Percentiles rank a stretch among this genome's conserved stretches.
Evolutionary conservation across 1,284 basidiomycete genomes (phyloP).

Genomic region (Tausonia pullulans): DNA sequence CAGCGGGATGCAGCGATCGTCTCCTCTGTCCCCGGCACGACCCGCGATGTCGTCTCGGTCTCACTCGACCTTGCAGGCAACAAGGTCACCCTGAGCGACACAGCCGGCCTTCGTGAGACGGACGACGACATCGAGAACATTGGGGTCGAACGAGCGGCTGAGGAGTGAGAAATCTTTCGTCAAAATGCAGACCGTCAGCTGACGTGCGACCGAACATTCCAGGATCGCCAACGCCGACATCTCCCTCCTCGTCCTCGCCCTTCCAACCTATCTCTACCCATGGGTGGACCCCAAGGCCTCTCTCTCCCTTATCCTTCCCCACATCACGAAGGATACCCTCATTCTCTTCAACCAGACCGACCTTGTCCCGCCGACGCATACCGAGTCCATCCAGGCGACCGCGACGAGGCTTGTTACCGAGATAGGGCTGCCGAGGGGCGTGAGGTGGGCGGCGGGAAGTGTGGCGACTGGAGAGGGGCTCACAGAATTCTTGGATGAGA

Average conservation of each 20-base stretch:
- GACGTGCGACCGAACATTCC: neutral
- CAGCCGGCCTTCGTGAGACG: constrained; percentile 65
- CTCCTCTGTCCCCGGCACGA: constrained; percentile 72
- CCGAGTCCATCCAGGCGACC: neutral
- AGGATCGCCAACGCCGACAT: constrained; percentile 58
- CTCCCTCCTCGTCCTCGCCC: constrained; percentile 62
- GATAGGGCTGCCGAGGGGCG: neutral
- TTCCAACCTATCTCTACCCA: constrained; percentile 41
- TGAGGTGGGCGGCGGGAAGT: constrained; percentile 48
- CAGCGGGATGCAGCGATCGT: constrained; percentile 80
- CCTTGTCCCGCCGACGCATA: constrained; percentile 29
- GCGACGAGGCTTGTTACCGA: constrained; percentile 1
- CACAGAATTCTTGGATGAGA: constrained; percentile 43
- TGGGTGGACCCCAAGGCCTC: constrained; percentile 13
- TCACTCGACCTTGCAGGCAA: constrained; percentile 76
- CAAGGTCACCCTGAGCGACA: constrained; percentile 68
- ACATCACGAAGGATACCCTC: constrained; percentile 38
- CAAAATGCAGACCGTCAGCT: neutral
- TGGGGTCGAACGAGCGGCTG: constrained; percentile 59
- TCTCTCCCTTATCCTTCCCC: constrained; percentile 39
- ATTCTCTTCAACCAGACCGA: constrained; percentile 68
- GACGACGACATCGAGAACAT: constrained; percentile 67
- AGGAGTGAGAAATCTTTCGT: constrained; percentile 41
- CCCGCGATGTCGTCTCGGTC: constrained; percentile 69
- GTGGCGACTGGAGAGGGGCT: constrained; percentile 50